Evolutionary conservation across 2,329 filamentous ascomycete genomes (phyloP).

Genomic region (Gliomastix tumulicola): DNA sequence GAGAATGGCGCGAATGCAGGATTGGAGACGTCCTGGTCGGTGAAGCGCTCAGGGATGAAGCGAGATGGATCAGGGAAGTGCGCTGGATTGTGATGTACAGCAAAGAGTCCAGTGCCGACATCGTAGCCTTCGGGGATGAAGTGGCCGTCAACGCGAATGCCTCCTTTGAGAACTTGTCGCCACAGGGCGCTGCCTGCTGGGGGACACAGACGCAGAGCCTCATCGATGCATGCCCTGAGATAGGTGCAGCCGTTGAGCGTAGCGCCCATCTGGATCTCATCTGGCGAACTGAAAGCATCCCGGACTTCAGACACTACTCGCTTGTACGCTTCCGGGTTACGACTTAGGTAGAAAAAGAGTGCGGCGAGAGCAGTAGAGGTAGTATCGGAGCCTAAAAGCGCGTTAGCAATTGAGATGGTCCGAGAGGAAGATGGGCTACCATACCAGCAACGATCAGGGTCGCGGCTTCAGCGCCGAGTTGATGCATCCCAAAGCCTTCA

Average conservation of each 20-base stretch:
- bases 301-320: slow-evolving; percentile 22
- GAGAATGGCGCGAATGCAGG: not conserved
- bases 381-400: slow-evolving; percentile 24
- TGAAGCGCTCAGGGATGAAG: slow-evolving; percentile 5
- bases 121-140: slow-evolving; percentile 8
- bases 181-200: slow-evolving; percentile 5
- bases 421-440: not conserved
- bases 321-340: slow-evolving; percentile 18
- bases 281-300: slow-evolving; percentile 15
- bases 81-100: slow-evolving; percentile 8
- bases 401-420: too few relatives aligned
- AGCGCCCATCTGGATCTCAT: slow-evolving; percentile 24
- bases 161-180: slow-evolving; percentile 8
- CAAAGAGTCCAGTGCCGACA: slow-evolving; percentile 10
- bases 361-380: slow-evolving; percentile 27
- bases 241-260: slow-evolving; percentile 24
- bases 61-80: slow-evolving; percentile 5
- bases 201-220: slow-evolving; percentile 12
- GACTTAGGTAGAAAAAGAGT: slow-evolving; percentile 28
- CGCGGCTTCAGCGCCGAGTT: slow-evolving; percentile 33
- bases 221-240: slow-evolving; percentile 31
- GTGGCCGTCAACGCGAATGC: slow-evolving; percentile 8
- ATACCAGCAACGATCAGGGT: slow-evolving; percentile 23
- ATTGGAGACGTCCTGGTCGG: not conserved
- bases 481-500: too few relatives aligned